phyloP scores from a whole-genome alignment of 257 asterid species.

The Solanum sitiens region DNA sequence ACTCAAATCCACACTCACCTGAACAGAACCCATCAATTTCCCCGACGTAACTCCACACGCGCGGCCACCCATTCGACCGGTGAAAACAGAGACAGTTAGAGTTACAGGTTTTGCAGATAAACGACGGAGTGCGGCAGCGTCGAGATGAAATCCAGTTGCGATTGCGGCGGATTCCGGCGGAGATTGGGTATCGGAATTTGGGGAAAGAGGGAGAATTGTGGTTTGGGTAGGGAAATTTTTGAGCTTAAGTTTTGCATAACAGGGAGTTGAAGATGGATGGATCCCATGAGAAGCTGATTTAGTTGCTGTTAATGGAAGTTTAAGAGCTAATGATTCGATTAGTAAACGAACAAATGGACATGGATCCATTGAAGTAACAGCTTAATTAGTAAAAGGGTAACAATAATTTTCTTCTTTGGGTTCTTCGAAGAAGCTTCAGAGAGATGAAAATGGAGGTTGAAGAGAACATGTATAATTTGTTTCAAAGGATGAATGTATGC shows the following conservation, averaged over 20 bases:
- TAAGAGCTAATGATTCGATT: conserved; percentile 58
- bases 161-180: conserved; percentile 35
- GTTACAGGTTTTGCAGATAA: conserved; percentile 25
- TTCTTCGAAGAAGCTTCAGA: background rate
- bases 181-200: conserved; percentile 3
- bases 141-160: conserved; percentile 56
- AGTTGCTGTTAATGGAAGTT: conserved; percentile 43
- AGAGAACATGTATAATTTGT: background rate
- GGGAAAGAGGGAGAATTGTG: conserved; percentile 47
- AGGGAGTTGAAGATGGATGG: conserved; percentile 71
- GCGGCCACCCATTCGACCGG: conserved; percentile 67
- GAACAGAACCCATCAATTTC: conserved; percentile 45
- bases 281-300: conserved; percentile 46
- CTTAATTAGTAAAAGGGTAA: background rate
- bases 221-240: conserved; percentile 65
- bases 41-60: conserved; percentile 61
- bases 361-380: conserved; percentile 54
- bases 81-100: conserved; percentile 48
- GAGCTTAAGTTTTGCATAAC: conserved; percentile 69
- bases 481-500: background rate
- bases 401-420: background rate
- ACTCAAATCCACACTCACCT: conserved; percentile 19
- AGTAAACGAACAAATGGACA: conserved; percentile 79
- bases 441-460: background rate
- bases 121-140: conserved; percentile 58